Conservation (phyloP, 352 stramenopile genomes). For the Phytophthora tubulina region DNA sequence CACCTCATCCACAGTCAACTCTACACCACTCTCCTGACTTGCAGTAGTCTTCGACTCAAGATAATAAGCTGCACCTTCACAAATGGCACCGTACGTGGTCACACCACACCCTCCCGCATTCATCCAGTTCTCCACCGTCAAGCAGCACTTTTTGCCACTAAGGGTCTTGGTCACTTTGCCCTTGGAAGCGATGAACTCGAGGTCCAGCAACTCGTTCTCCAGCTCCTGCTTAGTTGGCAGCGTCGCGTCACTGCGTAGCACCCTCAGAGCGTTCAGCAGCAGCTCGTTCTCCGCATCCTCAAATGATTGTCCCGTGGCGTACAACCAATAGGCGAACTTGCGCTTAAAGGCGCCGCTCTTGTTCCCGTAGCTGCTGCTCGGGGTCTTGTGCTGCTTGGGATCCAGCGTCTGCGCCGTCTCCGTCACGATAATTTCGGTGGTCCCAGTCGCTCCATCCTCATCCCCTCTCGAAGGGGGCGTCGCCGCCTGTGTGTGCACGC, state of each 20-base stretch:
- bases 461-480: background rate
- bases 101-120: conserved; percentile 50
- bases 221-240: conserved; percentile 66
- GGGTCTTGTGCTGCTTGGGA: conserved; percentile 5
- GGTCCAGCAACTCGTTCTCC: conserved; percentile 69
- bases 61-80: conserved; percentile 53
- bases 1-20: conserved; percentile 55
- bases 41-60: conserved; percentile 46
- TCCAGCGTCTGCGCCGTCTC: background rate
- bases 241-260: conserved; percentile 50
- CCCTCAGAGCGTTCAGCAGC: conserved; percentile 52
- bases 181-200: conserved; percentile 57
- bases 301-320: conserved; percentile 64
- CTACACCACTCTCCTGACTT: conserved; percentile 26
- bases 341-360: conserved; percentile 75
- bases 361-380: conserved; percentile 40
- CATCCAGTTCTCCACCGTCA: conserved; percentile 69
- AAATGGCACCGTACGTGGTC: conserved; percentile 56
- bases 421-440: background rate
- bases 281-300: conserved; percentile 55
- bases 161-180: conserved; percentile 57
- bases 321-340: conserved; percentile 72
- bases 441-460: conserved; percentile 4
- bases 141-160: conserved; percentile 56
- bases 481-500: conserved; percentile 20